Evolutionary conservation across 2,329 filamentous ascomycete genomes (phyloP).

Genomic region (Dactylellina sp.): DNA sequence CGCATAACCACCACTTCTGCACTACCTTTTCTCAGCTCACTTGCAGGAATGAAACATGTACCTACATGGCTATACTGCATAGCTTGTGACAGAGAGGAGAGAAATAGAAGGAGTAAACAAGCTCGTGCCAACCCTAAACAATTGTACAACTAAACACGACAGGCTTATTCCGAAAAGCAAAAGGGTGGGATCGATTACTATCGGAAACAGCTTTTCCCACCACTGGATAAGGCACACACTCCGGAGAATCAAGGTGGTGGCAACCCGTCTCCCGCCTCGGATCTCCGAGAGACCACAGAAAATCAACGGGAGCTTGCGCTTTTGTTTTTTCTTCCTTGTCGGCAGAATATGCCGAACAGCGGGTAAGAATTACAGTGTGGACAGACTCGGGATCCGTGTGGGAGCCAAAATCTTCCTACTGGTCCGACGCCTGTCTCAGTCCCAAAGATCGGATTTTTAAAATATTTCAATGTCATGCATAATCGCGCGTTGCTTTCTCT

Average conservation of each 20-base stretch:
- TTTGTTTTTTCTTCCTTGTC: conserved; percentile 16
- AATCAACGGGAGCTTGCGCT: background rate
- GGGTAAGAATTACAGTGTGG: background rate
- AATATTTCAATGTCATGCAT: background rate
- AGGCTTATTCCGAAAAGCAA: no score
- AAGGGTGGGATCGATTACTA: background rate
- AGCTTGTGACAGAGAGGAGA: no score
- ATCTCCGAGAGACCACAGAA: conserved; percentile 33
- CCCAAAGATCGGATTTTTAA: conserved; percentile 18
- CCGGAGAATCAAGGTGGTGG: conserved; percentile 56
- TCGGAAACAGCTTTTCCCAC: conserved; percentile 35
- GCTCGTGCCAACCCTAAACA: conserved; percentile 18
- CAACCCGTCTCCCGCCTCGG: conserved; percentile 32
- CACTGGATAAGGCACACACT: conserved; percentile 12
- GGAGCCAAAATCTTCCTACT: conserved; percentile 47
- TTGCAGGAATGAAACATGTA: no score
- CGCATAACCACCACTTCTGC: no score
- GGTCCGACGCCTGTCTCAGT: background rate
- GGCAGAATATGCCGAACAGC: conserved; percentile 42
- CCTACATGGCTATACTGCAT: no score
- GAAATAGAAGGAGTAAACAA: no score
- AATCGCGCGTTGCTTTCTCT: conserved; percentile 3
- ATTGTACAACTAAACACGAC: no score
- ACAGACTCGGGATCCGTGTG: background rate
- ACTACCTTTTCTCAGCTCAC: no score